These are phyloP conservation scores for Furcasterigmium furcatum DNA, from an alignment of 2,329 filamentous ascomycete species.

Conservation along the genomic window DNA sequence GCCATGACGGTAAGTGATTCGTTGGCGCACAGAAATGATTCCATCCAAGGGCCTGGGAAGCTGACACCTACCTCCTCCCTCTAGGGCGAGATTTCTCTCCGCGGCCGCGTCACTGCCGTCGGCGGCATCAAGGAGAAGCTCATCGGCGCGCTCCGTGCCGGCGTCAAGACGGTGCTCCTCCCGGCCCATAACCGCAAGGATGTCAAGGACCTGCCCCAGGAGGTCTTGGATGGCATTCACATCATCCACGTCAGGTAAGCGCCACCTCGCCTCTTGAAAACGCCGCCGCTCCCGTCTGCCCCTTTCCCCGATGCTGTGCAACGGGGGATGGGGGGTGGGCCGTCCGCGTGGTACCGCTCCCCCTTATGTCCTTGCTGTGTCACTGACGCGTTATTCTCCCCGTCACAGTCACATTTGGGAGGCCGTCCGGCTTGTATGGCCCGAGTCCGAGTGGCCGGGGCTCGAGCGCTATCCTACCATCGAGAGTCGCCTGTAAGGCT, in stretches of 20 bases:
- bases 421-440: constrained; percentile 87
- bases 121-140: constrained; percentile 99
- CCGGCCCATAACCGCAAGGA: constrained; percentile 91
- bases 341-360: constrained; percentile 11
- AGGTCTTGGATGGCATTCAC: constrained; percentile 82
- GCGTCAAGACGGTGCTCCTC: constrained; percentile 89
- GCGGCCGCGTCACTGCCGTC: constrained; percentile 88
- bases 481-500: constrained; percentile 79
- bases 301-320: constrained; percentile 12
- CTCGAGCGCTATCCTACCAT: constrained; percentile 65
- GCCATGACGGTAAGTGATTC: constrained; percentile 94
- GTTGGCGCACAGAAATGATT: constrained; percentile 20
- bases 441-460: constrained; percentile 79
- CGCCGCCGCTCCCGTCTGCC: constrained; percentile 6
- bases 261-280: constrained; percentile 10
- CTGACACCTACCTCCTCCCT: constrained; percentile 9
- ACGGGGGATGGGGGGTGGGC: not conserved
- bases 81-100: constrained; percentile 70
- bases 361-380: constrained; percentile 11
- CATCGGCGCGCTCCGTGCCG: constrained; percentile 88
- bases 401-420: constrained; percentile 81
- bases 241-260: constrained; percentile 85
- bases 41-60: not conserved
- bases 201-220: constrained; percentile 81
- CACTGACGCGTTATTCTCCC: constrained; percentile 9